Percentiles rank a stretch among this genome's conserved stretches.
Evolutionary conservation across 805 yeast genomes (phyloP).

Genomic region (Torulaspora indica): DNA sequence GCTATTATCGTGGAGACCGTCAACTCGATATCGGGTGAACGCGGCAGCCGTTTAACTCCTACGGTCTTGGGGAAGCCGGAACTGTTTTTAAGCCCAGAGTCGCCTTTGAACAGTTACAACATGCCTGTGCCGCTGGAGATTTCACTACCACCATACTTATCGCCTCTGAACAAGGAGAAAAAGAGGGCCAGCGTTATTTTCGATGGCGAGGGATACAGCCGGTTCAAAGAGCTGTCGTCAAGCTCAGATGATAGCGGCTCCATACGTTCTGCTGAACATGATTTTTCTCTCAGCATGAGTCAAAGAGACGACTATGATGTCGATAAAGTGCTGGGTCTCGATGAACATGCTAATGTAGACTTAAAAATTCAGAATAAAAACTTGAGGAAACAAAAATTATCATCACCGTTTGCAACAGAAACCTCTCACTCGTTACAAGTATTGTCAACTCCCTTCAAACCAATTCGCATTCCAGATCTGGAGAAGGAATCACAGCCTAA

Average conservation of each 20-base stretch:
- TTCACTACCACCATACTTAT: constrained; percentile 37
- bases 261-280: constrained; percentile 30
- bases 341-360: constrained; percentile 33
- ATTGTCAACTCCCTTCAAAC: constrained; percentile 29
- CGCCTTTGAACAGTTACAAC: constrained; percentile 34
- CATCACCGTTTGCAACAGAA: background rate
- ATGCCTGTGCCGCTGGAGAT: constrained; percentile 40
- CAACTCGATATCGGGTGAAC: constrained; percentile 8
- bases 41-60: constrained; percentile 10
- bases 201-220: constrained; percentile 38
- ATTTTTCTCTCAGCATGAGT: constrained; percentile 25
- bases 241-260: constrained; percentile 17
- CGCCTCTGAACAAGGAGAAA: constrained; percentile 33
- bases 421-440: constrained; percentile 20
- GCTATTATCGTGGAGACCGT: constrained; percentile 30
- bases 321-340: constrained; percentile 30
- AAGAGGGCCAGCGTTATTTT: constrained; percentile 32
- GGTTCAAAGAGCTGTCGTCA: constrained; percentile 15
- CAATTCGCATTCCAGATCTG: constrained; percentile 28
- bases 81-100: constrained; percentile 36
- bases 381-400: constrained; percentile 11
- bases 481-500: constrained; percentile 18
- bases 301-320: constrained; percentile 14
- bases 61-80: constrained; percentile 10
- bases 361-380: constrained; percentile 31